Percentiles rank a stretch among this genome's conserved stretches.
Evolutionary conservation across 345 rosid genomes (phyloP).

Genomic region (Angophora floribunda): DNA sequence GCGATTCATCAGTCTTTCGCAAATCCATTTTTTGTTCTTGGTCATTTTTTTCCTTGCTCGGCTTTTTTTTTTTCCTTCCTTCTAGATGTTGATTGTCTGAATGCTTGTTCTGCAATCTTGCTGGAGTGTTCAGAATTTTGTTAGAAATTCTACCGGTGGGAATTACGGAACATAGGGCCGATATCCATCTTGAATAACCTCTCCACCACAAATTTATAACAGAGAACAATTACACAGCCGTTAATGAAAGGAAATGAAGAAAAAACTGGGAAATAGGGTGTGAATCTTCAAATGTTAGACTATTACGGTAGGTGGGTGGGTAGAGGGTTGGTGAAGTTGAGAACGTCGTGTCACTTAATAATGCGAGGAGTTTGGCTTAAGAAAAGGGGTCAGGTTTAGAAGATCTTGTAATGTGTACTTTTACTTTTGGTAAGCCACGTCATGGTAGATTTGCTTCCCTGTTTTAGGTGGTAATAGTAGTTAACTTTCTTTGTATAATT

Average conservation of each 20-base stretch:
- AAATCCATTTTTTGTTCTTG: neutral
- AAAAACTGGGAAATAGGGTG: neutral
- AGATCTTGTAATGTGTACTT: neutral
- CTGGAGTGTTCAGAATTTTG: neutral
- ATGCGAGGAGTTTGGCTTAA: neutral
- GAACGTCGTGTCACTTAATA: neutral
- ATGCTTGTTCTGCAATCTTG: neutral
- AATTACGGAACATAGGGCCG: neutral
- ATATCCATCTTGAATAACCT: neutral
- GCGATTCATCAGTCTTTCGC: neutral
- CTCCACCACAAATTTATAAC: neutral
- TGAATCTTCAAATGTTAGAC: neutral
- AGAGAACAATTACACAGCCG: neutral
- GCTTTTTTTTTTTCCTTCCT: neutral
- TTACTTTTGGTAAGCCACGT: neutral
- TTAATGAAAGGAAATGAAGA: neutral
- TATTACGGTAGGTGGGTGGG: neutral
- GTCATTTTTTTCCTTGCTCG: neutral
- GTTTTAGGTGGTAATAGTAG: neutral
- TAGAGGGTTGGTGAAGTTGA: neutral
- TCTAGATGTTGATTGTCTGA: neutral
- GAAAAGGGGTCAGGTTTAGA: neutral
- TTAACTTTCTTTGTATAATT: neutral
- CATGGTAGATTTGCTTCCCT: neutral
- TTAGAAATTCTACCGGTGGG: neutral